Conservation (phyloP, 176 grass and related monocot genomes). For the Oryza nivara region DNA sequence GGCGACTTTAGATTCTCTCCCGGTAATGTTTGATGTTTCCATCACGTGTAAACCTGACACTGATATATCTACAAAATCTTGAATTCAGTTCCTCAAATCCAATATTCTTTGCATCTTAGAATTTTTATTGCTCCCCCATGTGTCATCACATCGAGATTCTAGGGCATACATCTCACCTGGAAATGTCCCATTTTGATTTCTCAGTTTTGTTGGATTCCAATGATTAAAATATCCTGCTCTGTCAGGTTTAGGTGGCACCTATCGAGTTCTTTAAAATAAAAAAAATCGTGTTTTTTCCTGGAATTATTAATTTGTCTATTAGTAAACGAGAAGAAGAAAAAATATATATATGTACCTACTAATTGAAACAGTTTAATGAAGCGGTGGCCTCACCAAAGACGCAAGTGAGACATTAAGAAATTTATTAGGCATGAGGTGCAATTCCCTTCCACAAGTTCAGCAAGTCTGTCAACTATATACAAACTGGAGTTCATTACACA, state of each 20-base stretch:
- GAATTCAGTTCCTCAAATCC: not conserved
- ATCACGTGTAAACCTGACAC: constrained; percentile 14
- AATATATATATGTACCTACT: not conserved
- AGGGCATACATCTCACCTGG: constrained; percentile 24
- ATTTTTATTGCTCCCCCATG: constrained; percentile 33
- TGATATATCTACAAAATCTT: not conserved
- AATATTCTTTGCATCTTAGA: constrained; percentile 11
- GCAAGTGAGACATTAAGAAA: not conserved
- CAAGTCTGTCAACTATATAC: not conserved
- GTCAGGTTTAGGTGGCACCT: constrained; percentile 31
- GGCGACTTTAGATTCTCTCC: not conserved
- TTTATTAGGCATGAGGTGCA: not conserved
- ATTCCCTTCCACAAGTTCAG: not conserved
- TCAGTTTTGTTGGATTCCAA: constrained; percentile 8
- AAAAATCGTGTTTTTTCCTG: constrained; percentile 11
- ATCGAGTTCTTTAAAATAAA: constrained; percentile 1
- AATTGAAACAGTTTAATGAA: not conserved
- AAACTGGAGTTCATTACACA: not conserved
- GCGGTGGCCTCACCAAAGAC: not conserved
- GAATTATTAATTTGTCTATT: not conserved
- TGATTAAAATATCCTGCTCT: constrained; percentile 9
- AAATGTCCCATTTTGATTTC: constrained; percentile 18
- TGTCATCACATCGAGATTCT: constrained; percentile 26
- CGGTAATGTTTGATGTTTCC: not conserved
- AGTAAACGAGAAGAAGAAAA: not conserved